phyloP scores from a whole-genome alignment of 768 basidiomycete species.

The Suillus discolor region DNA sequence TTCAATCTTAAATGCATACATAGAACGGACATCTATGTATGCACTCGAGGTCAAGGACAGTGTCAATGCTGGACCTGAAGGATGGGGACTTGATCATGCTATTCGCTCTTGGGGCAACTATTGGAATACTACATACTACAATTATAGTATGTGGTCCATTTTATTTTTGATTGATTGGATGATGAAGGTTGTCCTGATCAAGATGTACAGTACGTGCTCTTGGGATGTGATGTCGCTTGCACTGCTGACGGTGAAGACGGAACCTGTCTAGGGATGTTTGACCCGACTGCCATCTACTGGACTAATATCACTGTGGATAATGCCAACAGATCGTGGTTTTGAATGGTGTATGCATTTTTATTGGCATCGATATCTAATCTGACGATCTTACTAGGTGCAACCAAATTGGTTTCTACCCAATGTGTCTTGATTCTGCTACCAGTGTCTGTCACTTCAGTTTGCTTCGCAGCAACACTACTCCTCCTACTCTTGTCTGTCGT shows the following conservation, averaged over 20 bases:
- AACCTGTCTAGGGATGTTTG: constrained; percentile 44
- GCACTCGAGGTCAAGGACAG: constrained; percentile 41
- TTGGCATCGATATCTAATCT: background rate
- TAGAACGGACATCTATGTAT: background rate
- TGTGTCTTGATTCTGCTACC: too few relatives aligned
- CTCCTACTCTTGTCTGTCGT: too few relatives aligned
- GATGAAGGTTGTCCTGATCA: constrained; percentile 51
- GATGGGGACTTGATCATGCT: constrained; percentile 67
- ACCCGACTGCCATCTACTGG: constrained; percentile 42
- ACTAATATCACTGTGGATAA: constrained; percentile 62
- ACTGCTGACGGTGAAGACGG: constrained; percentile 40
- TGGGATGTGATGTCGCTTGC: background rate
- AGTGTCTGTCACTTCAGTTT: too few relatives aligned
- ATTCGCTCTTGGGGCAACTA: constrained; percentile 61
- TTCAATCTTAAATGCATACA: background rate
- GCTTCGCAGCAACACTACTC: too few relatives aligned
- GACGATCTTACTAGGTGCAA: constrained; percentile 51
- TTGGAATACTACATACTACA: constrained; percentile 54
- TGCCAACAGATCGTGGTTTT: constrained; percentile 62
- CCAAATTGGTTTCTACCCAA: constrained; percentile 61
- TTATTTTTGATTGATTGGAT: background rate
- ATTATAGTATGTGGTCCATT: constrained; percentile 36
- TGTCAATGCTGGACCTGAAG: constrained; percentile 42
- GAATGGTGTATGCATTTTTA: constrained; percentile 56
- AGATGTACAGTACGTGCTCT: constrained; percentile 47